Evolutionary conservation across 2,329 filamentous ascomycete genomes (phyloP), one percentile per base, ranked within the genome.

Genomic region (Ascosphaera apis): DNA sequence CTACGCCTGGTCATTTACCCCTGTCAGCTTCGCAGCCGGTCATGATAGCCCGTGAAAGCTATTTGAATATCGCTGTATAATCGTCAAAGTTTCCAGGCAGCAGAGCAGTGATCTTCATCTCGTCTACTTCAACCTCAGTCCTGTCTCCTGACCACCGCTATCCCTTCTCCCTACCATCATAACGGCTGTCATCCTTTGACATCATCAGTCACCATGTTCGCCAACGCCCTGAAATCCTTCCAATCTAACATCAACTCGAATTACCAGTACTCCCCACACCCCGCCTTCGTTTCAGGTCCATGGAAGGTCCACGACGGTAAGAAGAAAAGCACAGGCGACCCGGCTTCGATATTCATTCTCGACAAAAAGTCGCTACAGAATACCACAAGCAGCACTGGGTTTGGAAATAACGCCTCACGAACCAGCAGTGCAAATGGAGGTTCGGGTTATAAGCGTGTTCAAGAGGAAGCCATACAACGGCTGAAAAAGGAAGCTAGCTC

Each of bases 301-400:
- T 98, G 88, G 88, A 91, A 83, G 61, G 88, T 98, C 49, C 86
- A 86, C 65, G 84, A 93, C 60, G 84, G 80, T 40, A 95, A 91
- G 63, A 91, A 91, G 61, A 95, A 93, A 59, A 82, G 78, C 19
- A 92, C 83, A 0, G 81, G 80, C 44, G 91, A 88, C 53, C 56
- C 75, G 5, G 88, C 76, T 37, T 93, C 84, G 12, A 74, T 95
- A 45, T 98, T 95, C 49, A 74, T 95, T 44, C 93, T 95, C 53
- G 88, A 98, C 44, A 76, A 73, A 52, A 92, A 91, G 57, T 70
- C 72, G 1, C 62, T 98, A 37, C 84, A 93, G 39, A 61, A 70
- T 7, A 67, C 75, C 40, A 65, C 68, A 12, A 66, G 63, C 34
- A n/a, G n/a, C n/a, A n/a, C n/a, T n/a, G 67, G 70, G 4, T 57